Base-by-base conservation (phyloP, 192 early-diverging fungal species). In the Umbelopsis vinacea region DNA sequence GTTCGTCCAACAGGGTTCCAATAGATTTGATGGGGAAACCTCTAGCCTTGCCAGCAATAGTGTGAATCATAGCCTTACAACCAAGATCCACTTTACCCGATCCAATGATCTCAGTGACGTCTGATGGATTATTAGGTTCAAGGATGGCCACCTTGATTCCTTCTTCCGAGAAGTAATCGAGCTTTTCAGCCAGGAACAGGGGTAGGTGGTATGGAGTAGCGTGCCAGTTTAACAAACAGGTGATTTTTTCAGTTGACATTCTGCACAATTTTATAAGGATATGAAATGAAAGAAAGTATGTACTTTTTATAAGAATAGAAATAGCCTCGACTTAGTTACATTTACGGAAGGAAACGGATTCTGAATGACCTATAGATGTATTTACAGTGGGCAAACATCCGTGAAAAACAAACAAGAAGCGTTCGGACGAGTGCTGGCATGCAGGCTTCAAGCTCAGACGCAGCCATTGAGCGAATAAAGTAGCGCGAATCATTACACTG, bases 1-100 rank as follows among this genome's bases (percentile, higher is more conserved):
- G 89, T 53, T 90, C 87, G 69, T 90, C 89, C 52, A 90, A 66
- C 19, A 90, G 78, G 0, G 89, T 90, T 17, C 86, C 89, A 69
- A 90, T 85, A 0, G 87, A 84, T 57, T 87, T 89, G 74, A 90
- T 88, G 22, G 77, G 79, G 78, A 85, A 90, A 3, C 89, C 89
- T 24, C 86, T 69, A 26, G 89, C 87, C 37, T 87, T 88, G 14
- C 84, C 89, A 21, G 89, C 89, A 52, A 90, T 90, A 35, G 89
- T 90, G 70, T 90, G 89, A 73, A 90, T 89, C 87, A 90, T 90
- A 38, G 89, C 89, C 74, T 90, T 90, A 74, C 84, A 86, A 19
- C 86, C 89, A 35, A 90, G 72, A 24, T 90, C 89, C 11, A 83
- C 78, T 72, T 86, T 88, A 17, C 89, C 89, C 0, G 80, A 84